Evolutionary conservation across 768 basidiomycete genomes (phyloP), one percentile per base, ranked within the genome.

Genomic region (Coprinellus micaceus): DNA sequence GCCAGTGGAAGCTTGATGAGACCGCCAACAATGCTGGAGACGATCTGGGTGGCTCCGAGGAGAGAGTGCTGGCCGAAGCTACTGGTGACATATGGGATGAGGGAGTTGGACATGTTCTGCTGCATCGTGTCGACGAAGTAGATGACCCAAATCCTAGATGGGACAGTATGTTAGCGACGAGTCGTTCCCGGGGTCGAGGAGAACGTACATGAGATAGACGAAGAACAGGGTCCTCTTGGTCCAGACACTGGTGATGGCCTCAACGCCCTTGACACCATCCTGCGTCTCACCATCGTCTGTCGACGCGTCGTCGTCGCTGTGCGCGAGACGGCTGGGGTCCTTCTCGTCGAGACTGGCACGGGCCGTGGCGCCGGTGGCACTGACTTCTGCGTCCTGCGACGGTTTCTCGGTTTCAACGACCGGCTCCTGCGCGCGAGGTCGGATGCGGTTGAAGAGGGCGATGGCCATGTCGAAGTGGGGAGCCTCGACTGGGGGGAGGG

Each of bases 121-220:
- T 48, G 46, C 46, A 48, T 48, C 46, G 46, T 22, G 46, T 48
- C 46, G 24, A 48, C n/a, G 46, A 48, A 48, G 46, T 48, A 48
- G n/a, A 48, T 48, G 24, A 48, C 15, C 46, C n/a, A 26, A 25
- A 48, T 48, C 19, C 46, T 48, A 48, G 11, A 48, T 19, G 13
- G 24, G 15, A 26, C 46, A 48, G 24, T 29, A 21, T 7, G 11
- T 22, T n/a, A n/a, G n/a, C n/a, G n/a, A n/a, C n/a, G n/a, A n/a
- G n/a, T n/a, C n/a, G n/a, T n/a, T n/a, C n/a, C 10, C 9, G 24
- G 46, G 7, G n/a, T 4, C 10, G 40, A 43, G 7, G n/a, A n/a
- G n/a, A 9, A 48, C 46, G n/a, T 25, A 48, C 46, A 48, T 21
- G 46, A 26, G 9, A 26, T 48, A 48, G 7, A 29, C 28, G 46